Base-by-base conservation (phyloP, 306 rosid genomes). In the Parietaria judaica region DNA sequence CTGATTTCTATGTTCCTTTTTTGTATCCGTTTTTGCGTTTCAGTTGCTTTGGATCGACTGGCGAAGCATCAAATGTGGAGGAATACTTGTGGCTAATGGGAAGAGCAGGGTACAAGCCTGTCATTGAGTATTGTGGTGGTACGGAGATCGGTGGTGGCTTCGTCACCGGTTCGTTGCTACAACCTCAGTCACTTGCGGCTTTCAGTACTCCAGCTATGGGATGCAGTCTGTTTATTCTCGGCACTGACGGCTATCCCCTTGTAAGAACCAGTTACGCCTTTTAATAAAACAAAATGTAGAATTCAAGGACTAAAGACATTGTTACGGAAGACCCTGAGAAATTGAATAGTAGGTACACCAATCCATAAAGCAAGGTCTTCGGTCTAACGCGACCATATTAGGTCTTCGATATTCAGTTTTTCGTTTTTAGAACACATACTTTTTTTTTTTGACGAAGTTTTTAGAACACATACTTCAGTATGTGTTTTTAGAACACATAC, bases 11-110 rank as follows among this genome's bases (percentile, higher is more conserved):
- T 23, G 31, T 23, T 12, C 11, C 50, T 55, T 50, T 17, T 54
- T 55, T 49, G 36, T 61, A 38, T 43, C 39, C 48, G 37, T 7
- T 16, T 12, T 23, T 78, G 53, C 74, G 56, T 57, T 70, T 56
- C 60, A 91, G 98, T 67, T 91, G 95, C 81, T 91, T 91, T 83
- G 76, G 82, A 54, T 91, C 98, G 73, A 81, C 90, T 3, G 98
- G 98, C 47, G 98, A 91, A 74, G 92, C 98, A 72, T 91, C 98
- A 58, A 88, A 73, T 77, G 81, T 87, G 16, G 96, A 91, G 68
- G 98, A 91, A 76, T 84, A 86, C 80, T 83, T 91, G 54, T 91
- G 98, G 98, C 82, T 91, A 74, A 91, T 88, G 96, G 95, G 95
- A 72, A 88, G 95, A 79, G 96, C 96, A 64, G 14, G 15, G 74